These are phyloP conservation scores for Cicer yamashitae DNA, from an alignment of 306 rosid species.

Conservation along the genomic window DNA sequence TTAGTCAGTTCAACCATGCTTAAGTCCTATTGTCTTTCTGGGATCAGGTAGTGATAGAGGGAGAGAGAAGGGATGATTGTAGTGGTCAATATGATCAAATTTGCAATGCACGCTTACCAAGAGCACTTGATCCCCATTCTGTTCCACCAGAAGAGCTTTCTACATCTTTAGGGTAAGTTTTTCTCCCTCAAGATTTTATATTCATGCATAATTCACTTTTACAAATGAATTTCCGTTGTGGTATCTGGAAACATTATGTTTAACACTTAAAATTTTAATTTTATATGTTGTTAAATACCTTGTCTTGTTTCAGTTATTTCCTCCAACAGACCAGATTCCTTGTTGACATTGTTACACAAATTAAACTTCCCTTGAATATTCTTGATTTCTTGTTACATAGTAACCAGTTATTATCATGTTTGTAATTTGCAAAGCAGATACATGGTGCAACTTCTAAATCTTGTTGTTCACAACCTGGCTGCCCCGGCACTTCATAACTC, in stretches of 20 bases:
- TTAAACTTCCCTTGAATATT: conserved; percentile 28
- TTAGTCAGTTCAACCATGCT: conserved; percentile 22
- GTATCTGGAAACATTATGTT: conserved; percentile 8
- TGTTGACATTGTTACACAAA: conserved; percentile 15
- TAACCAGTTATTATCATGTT: conserved; percentile 42
- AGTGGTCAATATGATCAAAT: conserved; percentile 81
- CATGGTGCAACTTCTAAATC: conserved; percentile 94
- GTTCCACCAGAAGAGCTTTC: conserved; percentile 94
- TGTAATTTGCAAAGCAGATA: conserved; percentile 68
- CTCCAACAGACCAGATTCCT: not conserved
- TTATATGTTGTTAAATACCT: conserved; percentile 3
- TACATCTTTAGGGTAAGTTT: conserved; percentile 83
- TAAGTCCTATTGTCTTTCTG: conserved; percentile 35
- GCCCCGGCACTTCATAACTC: conserved; percentile 97
- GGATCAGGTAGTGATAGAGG: conserved; percentile 67
- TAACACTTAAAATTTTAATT: conserved; percentile 40
- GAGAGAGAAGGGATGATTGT: conserved; percentile 67
- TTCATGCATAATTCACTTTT: conserved; percentile 19
- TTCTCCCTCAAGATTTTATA: conserved; percentile 32
- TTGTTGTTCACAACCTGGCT: conserved; percentile 84
- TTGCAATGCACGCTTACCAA: conserved; percentile 88
- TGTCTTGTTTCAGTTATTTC: conserved; percentile 35
- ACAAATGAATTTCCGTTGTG: conserved; percentile 15
- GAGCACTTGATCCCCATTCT: conserved; percentile 94
- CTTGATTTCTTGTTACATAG: conserved; percentile 39